Evolutionary conservation across 2,329 filamentous ascomycete species (phyloP).

Genomic region (Epichloe uncinata): DNA sequence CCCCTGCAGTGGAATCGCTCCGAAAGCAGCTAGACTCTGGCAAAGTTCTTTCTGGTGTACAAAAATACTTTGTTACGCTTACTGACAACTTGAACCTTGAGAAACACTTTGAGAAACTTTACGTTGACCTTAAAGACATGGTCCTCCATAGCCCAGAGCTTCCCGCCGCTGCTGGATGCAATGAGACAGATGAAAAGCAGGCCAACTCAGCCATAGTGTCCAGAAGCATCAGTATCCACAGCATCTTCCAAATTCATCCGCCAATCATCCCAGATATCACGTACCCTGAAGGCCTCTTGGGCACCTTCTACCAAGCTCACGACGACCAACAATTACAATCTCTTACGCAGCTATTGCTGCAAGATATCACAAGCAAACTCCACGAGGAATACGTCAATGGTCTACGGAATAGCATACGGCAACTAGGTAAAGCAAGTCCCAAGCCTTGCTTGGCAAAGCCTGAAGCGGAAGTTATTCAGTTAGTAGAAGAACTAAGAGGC

Average conservation of each 20-base stretch:
- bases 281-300: neutral
- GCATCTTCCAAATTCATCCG: neutral
- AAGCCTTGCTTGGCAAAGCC: neutral
- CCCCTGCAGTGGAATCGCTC: neutral
- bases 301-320: neutral
- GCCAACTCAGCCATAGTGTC: neutral
- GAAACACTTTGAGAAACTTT: neutral
- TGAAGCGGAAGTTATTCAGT: neutral
- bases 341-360: neutral
- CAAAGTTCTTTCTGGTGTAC: neutral
- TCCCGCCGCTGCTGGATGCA: neutral
- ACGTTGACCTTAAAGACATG: fast-evolving
- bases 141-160: neutral
- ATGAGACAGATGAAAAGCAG: neutral
- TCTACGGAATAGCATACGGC: neutral
- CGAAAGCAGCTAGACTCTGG: neutral
- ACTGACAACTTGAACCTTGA: neutral
- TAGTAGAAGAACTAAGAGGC: neutral
- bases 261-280: neutral
- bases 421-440: neutral
- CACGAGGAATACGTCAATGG: neutral
- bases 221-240: neutral
- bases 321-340: neutral
- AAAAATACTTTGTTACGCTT: neutral
- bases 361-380: neutral